Evolutionary conservation across 495 filamentous ascomycete genomes (phyloP), one percentile per base, ranked within the genome.

Genomic region (Penicillium tannophilum): DNA sequence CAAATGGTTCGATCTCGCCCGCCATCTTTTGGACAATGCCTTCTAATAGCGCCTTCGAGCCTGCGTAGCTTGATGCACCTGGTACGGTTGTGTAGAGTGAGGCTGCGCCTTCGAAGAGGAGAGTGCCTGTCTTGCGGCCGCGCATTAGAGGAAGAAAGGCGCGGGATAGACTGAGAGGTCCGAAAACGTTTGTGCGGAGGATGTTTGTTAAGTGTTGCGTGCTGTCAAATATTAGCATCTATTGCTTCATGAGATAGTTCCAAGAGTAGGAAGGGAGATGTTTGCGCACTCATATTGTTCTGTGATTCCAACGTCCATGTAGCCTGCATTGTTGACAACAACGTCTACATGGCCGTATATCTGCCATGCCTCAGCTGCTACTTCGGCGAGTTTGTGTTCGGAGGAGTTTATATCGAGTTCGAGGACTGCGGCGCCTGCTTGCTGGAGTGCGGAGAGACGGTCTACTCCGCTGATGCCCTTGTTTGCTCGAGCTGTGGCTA

Each of bases 261-360:
- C n/a, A 47, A 11, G 5, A 17, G 12, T 28, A 10, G 24, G 9
- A 11, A 59, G 58, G 41, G 20, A 17, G 14, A 26, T 17, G 6
- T 5, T 20, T 56, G 8, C 17, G 20, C 39, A 41, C 54, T n/a
- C 33, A 48, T 23, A 51, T 39, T 60, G 61, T 36, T 66, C 63
- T 3, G 62, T 20, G 1, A 31, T 43, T 8, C 60, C 62, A 7
- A 50, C 42, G 14, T 55, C 33, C 33, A 80, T 60, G 58, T 76
- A 80, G 7, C 66, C 79, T 14, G 79, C 81, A 26, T 80, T 80
- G 63, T 82, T 80, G 35, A 84, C 72, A n/a, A 84, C 60, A 30
- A 81, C 71, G 52, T 82, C 80, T 52, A 83, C 69, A 20, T 67
- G 63, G 0, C 78, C 80, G 52, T 54, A 72, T 73, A 54, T 76